Base-by-base conservation (phyloP, 768 basidiomycete species). In the Fomitopsis serialis region DNA sequence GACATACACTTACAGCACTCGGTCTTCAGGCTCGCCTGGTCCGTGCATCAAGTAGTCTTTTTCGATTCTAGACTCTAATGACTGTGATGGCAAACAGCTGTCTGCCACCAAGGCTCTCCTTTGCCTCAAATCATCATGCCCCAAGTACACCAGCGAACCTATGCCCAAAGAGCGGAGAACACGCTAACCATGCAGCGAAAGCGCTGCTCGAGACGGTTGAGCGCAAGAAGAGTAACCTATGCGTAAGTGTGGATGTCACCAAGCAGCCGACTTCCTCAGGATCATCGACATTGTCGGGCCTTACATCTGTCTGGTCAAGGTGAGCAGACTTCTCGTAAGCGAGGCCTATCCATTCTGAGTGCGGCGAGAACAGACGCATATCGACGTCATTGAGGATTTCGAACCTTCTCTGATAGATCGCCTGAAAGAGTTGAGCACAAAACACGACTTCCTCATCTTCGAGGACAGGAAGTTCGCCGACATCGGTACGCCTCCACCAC, bases 391-490 rank as follows among this genome's bases (percentile, higher is more conserved):
- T 53, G 87, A 93, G 60, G 94, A 98, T 71, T 98, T 93, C 68
- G 82, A 93, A 43, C 68, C 73, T 10, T 78, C 77, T 7, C 70
- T 98, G 44, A 81, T 95, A 52, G 74, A 81, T 40, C 75, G 78
- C 42, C 76, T 99, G 40, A 78, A 82, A 55, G 74, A 76, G 34
- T 80, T 98, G 7, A 85, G 87, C 63, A 63, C 70, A 44, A 86
- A 89, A 66, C 84, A 97, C 58, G 92, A 97, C 63, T 99, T 98
- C 72, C 69, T 96, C 49, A 94, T 98, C 61, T 99, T 98, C 61
- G 97, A 98, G 73, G 97, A 99, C 74, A 78, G 97, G 59, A 99
- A 99, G 70, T 99, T 99, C 63, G 96, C 97, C 3, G 97, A 99
- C 69, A 98, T 99, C 49, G 96, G 96, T 94, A 57, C 40, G 17